phyloP scores from a whole-genome alignment of 345 rosid species.

The Sisymbrium altissimum region DNA sequence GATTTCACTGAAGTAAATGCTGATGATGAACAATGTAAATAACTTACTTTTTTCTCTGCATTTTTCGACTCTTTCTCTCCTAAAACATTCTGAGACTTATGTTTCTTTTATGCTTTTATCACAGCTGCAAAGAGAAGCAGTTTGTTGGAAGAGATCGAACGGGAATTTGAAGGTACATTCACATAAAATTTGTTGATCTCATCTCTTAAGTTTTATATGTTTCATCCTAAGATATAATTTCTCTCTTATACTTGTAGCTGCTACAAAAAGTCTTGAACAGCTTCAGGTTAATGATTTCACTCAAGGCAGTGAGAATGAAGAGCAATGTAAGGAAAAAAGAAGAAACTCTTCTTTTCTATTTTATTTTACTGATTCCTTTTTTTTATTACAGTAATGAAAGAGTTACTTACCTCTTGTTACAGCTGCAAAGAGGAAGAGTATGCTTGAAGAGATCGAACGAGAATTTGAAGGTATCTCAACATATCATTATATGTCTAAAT shows the following conservation, averaged over 20 bases:
- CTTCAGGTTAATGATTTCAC: background rate
- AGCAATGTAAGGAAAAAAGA: conserved; percentile 11
- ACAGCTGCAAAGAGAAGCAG: conserved; percentile 21
- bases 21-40: conserved; percentile 26
- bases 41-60: background rate
- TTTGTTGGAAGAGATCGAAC: conserved; percentile 23
- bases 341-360: background rate
- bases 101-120: background rate
- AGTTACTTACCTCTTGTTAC: background rate
- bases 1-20: conserved; percentile 2
- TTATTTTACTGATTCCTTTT: background rate
- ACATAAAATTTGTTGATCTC: background rate
- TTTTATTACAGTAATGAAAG: background rate
- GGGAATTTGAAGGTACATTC: conserved; percentile 25
- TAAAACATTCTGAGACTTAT: background rate
- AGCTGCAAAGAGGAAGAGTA: conserved; percentile 15
- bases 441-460: conserved; percentile 20
- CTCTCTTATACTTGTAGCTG: conserved; percentile 13
- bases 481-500: background rate
- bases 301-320: background rate
- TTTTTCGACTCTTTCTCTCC: background rate
- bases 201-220: background rate
- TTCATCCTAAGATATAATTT: background rate
- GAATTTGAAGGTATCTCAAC: conserved; percentile 26
- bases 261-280: conserved; percentile 4